These are phyloP conservation scores for Epithele typhae DNA, from an alignment of 768 basidiomycete genomes.

Conservation along the genomic window DNA sequence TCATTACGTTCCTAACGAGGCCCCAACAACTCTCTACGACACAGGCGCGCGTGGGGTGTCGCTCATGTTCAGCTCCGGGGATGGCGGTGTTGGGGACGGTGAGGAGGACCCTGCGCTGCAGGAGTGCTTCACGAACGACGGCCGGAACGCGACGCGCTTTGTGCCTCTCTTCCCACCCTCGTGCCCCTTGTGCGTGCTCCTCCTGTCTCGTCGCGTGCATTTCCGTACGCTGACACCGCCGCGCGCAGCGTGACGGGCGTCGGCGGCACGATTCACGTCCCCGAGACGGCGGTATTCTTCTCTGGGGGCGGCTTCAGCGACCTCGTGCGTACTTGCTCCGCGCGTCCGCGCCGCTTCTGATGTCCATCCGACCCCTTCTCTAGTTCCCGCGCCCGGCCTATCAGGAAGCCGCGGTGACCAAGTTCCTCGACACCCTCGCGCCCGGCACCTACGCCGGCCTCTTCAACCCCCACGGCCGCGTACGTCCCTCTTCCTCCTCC, in stretches of 20 bases:
- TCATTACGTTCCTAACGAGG: neutral
- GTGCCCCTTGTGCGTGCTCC: conserved; percentile 34
- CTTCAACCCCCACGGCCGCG: conserved; percentile 43
- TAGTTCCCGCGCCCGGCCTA: conserved; percentile 54
- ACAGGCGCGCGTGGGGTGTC: conserved; percentile 63
- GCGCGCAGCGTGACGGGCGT: conserved; percentile 65
- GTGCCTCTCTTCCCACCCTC: conserved; percentile 52
- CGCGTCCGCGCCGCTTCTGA: neutral
- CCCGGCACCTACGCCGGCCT: conserved; percentile 50
- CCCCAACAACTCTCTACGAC: neutral
- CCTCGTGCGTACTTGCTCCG: conserved; percentile 37
- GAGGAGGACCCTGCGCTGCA: conserved; percentile 48
- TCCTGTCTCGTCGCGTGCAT: neutral
- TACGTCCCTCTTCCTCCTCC: conserved; percentile 1
- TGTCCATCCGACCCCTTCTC: neutral
- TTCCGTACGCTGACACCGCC: neutral
- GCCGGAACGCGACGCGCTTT: conserved; percentile 49
- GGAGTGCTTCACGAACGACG: conserved; percentile 56
- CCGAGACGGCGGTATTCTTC: conserved; percentile 56
- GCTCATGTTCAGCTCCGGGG: conserved; percentile 62
- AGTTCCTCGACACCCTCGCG: conserved; percentile 42
- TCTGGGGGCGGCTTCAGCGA: conserved; percentile 76
- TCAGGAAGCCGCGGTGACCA: conserved; percentile 41
- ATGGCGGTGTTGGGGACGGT: conserved; percentile 65
- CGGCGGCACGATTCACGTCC: conserved; percentile 56